Conservation (phyloP, 306 rosid species). For the Prunus mongolica region DNA sequence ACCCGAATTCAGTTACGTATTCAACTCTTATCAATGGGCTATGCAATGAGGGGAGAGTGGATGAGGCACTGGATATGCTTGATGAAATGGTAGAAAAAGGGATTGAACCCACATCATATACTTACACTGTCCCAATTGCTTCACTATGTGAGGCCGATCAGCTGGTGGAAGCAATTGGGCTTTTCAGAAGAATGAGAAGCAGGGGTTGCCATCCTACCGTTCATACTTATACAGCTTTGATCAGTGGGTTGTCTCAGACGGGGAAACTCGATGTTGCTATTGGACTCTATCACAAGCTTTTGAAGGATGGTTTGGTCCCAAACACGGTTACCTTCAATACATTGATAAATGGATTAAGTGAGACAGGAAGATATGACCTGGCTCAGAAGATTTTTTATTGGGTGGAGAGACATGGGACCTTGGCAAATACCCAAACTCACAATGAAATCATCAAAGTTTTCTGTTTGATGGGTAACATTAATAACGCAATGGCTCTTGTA, state of each 20-base stretch:
- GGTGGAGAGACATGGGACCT: slow-evolving; percentile 38
- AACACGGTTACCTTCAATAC: slow-evolving; percentile 33
- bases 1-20: slow-evolving; percentile 37
- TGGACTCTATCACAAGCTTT: slow-evolving; percentile 40
- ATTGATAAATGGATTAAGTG: slow-evolving; percentile 34
- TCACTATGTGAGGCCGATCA: slow-evolving; percentile 32
- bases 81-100: slow-evolving; percentile 35
- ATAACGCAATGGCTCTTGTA: slow-evolving; percentile 35
- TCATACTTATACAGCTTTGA: slow-evolving; percentile 37
- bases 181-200: slow-evolving; percentile 28
- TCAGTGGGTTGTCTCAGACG: slow-evolving; percentile 30
- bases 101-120: slow-evolving; percentile 33
- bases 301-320: slow-evolving; percentile 37
- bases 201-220: slow-evolving; percentile 33
- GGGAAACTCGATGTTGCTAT: slow-evolving; percentile 36
- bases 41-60: slow-evolving; percentile 37
- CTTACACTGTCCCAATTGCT: slow-evolving; percentile 37
- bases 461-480: slow-evolving; percentile 25
- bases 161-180: slow-evolving; percentile 32
- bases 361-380: slow-evolving; percentile 27
- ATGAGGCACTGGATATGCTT: slow-evolving; percentile 39
- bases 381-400: slow-evolving; percentile 27
- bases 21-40: slow-evolving; percentile 39
- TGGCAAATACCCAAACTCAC: slow-evolving; percentile 28
- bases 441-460: slow-evolving; percentile 39